Evolutionary conservation across 2,329 filamentous ascomycete genomes (phyloP).

Genomic region (Aspergillus fumigatiaffinis): DNA sequence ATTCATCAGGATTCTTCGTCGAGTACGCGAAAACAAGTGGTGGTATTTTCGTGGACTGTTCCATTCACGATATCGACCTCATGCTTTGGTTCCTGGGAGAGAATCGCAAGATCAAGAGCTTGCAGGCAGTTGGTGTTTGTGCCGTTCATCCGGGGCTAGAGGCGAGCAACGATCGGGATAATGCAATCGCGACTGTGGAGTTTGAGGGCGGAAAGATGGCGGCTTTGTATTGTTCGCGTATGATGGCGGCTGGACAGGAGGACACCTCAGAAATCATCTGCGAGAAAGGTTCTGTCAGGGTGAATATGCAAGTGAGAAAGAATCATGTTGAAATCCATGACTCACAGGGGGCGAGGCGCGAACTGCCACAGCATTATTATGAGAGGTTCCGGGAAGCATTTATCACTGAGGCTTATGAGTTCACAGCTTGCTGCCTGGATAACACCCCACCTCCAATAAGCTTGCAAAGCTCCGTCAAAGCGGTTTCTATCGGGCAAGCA

Average conservation of each 20-base stretch:
- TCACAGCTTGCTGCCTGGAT: slow-evolving; percentile 57
- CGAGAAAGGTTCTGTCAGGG: slow-evolving; percentile 59
- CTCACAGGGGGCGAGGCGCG: slow-evolving; percentile 51
- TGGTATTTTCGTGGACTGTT: slow-evolving; percentile 68
- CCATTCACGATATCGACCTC: slow-evolving; percentile 67
- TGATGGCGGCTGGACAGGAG: slow-evolving; percentile 66
- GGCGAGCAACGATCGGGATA: slow-evolving; percentile 58
- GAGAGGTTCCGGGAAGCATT: slow-evolving; percentile 63
- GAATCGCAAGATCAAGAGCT: slow-evolving; percentile 52
- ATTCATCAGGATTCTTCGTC: slow-evolving; percentile 64
- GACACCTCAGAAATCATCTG: slow-evolving; percentile 66
- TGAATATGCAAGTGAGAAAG: slow-evolving; percentile 57
- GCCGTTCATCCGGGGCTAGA: slow-evolving; percentile 56
- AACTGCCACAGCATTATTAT: slow-evolving; percentile 62
- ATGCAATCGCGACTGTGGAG: slow-evolving; percentile 62
- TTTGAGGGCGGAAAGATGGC: slow-evolving; percentile 62
- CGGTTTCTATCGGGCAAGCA: slow-evolving; percentile 56
- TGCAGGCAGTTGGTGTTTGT: slow-evolving; percentile 55
- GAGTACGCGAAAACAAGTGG: slow-evolving; percentile 62
- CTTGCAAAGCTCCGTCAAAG: slow-evolving; percentile 54
- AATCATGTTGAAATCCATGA: slow-evolving; percentile 58
- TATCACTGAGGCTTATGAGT: slow-evolving; percentile 62
- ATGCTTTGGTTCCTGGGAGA: slow-evolving; percentile 61
- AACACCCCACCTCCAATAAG: slow-evolving; percentile 53
- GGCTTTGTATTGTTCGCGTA: slow-evolving; percentile 60